phyloP scores from a whole-genome alignment of 208 protist genomes.

The Borovskyia barvae region DNA sequence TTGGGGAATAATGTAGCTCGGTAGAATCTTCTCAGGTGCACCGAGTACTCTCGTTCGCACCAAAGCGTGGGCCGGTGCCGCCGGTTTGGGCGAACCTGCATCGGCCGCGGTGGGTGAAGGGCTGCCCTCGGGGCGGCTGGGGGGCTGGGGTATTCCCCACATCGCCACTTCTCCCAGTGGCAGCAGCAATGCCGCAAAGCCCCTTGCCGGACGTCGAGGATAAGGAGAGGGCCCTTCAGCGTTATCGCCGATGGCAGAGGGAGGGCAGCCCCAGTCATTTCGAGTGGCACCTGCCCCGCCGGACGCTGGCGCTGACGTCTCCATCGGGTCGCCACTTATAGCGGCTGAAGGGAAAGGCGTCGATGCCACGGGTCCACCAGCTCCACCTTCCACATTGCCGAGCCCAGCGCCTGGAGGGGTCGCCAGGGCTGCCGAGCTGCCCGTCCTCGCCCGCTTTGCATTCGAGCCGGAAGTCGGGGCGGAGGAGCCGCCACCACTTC shows the following conservation, averaged over 20 bases:
- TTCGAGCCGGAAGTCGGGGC: no score
- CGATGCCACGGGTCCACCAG: no score
- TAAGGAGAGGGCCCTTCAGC: slow-evolving; percentile 11
- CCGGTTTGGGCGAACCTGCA: background rate
- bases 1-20: slow-evolving; percentile 23
- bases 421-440: background rate
- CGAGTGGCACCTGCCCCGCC: background rate
- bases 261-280: background rate
- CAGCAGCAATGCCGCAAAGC: slow-evolving; percentile 50
- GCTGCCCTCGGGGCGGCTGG: background rate
- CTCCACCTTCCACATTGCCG: no score
- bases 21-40: slow-evolving; percentile 23
- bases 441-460: background rate
- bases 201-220: slow-evolving; percentile 9
- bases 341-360: no score
- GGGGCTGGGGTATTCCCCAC: slow-evolving; percentile 26
- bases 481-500: slow-evolving; percentile 5
- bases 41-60: background rate
- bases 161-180: slow-evolving; percentile 42
- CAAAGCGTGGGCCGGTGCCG: background rate
- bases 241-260: background rate
- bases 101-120: background rate
- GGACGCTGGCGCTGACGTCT: no score
- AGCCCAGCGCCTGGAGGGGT: background rate
- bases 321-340: no score